Evolutionary conservation across 208 protist species (phyloP).

Genomic region (Leishmania braziliensis): DNA sequence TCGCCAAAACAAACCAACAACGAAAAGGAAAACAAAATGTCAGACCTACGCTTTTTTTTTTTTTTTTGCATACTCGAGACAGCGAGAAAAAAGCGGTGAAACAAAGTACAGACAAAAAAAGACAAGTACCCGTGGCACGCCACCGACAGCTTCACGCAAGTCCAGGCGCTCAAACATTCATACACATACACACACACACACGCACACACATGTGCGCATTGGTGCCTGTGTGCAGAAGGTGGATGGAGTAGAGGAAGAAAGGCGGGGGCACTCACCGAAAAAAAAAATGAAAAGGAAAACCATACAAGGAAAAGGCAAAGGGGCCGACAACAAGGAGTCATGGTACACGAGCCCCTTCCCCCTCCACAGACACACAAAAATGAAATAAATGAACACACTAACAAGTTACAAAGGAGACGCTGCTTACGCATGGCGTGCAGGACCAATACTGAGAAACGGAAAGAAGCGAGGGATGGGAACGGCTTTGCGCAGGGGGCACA

Average conservation of each 20-base stretch:
- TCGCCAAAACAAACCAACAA: background rate
- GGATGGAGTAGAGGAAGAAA: background rate
- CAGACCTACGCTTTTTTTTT: too few species aligned
- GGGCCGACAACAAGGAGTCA: background rate
- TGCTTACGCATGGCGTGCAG: background rate
- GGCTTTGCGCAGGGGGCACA: background rate
- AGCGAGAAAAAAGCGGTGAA: background rate
- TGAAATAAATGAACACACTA: too few species aligned
- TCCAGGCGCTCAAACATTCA: background rate
- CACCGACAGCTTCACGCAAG: background rate
- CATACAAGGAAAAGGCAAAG: background rate
- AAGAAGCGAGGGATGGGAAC: background rate
- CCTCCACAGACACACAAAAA: background rate
- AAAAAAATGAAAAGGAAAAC: background rate
- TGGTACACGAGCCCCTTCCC: background rate
- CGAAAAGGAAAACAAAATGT: too few species aligned
- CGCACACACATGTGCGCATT: background rate
- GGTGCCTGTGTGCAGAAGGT: too few species aligned
- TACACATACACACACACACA: background rate
- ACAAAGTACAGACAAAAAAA: background rate
- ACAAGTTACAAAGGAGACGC: background rate
- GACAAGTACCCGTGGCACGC: background rate
- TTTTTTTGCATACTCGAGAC: background rate
- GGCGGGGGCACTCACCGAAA: too few species aligned
- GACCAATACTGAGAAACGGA: background rate